These are phyloP conservation scores for Cairneyella variabilis DNA, from an alignment of 495 filamentous ascomycete genomes.

Conservation along the genomic window DNA sequence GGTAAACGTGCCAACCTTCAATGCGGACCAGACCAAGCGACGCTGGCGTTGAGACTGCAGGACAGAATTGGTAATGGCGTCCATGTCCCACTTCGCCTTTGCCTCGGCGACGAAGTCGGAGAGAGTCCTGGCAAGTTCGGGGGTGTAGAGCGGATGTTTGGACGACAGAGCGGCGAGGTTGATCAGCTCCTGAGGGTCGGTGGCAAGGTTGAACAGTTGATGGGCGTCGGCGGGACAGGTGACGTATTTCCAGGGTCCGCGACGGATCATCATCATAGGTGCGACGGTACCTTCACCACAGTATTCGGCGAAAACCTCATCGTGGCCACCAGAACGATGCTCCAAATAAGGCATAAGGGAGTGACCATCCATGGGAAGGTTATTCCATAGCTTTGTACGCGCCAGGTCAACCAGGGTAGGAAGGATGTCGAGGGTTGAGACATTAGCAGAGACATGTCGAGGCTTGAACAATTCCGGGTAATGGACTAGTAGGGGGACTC, in stretches of 20 bases:
- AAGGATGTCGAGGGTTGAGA: constrained; percentile 81
- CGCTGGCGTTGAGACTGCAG: constrained; percentile 67
- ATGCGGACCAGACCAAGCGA: constrained; percentile 67
- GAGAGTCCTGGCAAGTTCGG: constrained; percentile 32
- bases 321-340: constrained; percentile 42
- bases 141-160: constrained; percentile 14
- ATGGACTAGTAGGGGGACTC: constrained; percentile 76
- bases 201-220: constrained; percentile 70
- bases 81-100: constrained; percentile 67
- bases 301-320: constrained; percentile 84
- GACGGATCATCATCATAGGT: constrained; percentile 86
- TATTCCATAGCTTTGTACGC: constrained; percentile 54
- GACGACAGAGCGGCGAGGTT: constrained; percentile 56
- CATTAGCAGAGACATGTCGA: constrained; percentile 68
- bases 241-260: constrained; percentile 78
- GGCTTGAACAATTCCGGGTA: constrained; percentile 64
- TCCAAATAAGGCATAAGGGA: constrained; percentile 68
- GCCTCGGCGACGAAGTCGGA: constrained; percentile 64
- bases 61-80: constrained; percentile 63
- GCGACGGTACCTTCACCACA: constrained; percentile 83
- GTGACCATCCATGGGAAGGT: constrained; percentile 72
- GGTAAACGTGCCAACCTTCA: constrained; percentile 63
- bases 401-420: constrained; percentile 82
- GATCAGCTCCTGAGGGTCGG: constrained; percentile 68
- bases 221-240: constrained; percentile 75